Conservation (phyloP, 1,284 basidiomycete genomes). For the Moesziomyces parantarcticus region DNA sequence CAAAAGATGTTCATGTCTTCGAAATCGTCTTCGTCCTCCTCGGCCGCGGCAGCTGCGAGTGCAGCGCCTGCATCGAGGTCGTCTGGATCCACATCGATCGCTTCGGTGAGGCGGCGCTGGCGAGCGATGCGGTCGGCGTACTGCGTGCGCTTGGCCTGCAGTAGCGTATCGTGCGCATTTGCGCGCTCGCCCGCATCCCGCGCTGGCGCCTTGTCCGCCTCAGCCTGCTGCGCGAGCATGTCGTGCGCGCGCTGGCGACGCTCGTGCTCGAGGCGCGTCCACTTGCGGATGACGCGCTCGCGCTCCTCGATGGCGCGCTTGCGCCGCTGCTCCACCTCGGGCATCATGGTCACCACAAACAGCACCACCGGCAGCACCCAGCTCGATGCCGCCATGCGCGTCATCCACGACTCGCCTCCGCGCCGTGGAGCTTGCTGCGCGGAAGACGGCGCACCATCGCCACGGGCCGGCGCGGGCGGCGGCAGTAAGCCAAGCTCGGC, state of each 20-base stretch:
- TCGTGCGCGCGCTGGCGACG: constrained; percentile 9
- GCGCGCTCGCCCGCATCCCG: not conserved
- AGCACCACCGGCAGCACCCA: constrained; percentile 42
- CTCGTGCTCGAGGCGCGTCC: constrained; percentile 27
- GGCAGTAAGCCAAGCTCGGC: constrained; percentile 40
- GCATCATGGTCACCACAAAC: constrained; percentile 48
- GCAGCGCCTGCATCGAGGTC: constrained; percentile 1
- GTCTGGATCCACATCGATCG: constrained; percentile 21
- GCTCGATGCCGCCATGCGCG: not conserved
- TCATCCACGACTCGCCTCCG: not conserved
- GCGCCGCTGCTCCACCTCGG: constrained; percentile 48
- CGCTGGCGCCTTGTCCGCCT: not conserved
- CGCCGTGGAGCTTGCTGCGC: not conserved
- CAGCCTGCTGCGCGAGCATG: constrained; percentile 3
- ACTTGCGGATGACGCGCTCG: constrained; percentile 38
- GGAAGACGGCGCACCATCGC: not conserved
- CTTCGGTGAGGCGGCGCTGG: constrained; percentile 17
- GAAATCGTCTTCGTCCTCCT: constrained; percentile 10
- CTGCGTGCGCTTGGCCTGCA: constrained; percentile 21
- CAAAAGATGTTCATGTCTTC: constrained; percentile 33
- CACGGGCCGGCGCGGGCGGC: not conserved
- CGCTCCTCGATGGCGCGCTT: constrained; percentile 50
- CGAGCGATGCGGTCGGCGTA: constrained; percentile 33
- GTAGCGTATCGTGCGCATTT: not conserved
- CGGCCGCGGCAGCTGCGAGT: constrained; percentile 1